These are phyloP conservation scores for Bodo saltans DNA, from an alignment of 78 protist species.

Conservation along the genomic window DNA sequence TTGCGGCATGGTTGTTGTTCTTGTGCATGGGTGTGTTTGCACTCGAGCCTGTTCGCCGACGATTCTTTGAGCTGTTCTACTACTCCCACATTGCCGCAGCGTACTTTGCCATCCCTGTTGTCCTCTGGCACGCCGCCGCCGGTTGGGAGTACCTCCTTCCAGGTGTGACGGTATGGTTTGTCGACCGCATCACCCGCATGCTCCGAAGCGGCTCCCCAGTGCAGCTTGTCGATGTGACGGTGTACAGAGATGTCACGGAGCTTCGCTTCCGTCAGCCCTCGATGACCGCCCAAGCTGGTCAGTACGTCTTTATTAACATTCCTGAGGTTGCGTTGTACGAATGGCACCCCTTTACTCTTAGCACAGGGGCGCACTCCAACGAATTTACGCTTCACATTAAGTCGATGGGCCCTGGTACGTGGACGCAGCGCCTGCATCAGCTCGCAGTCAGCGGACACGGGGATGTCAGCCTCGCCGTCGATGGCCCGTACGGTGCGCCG, in stretches of 20 bases:
- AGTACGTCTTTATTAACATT: constrained; percentile 19
- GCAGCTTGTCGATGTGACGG: neutral
- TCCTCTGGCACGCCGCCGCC: neutral
- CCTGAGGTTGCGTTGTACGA: neutral
- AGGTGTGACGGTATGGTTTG: neutral
- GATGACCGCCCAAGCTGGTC: neutral
- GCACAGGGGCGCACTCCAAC: neutral
- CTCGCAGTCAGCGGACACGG: neutral
- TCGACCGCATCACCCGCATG: constrained; percentile 2
- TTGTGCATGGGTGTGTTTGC: neutral
- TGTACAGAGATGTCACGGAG: neutral
- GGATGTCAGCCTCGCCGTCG: neutral
- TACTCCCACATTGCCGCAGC: neutral
- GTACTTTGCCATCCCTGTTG: neutral
- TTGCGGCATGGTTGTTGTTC: neutral
- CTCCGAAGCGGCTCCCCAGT: neutral
- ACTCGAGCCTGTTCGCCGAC: neutral
- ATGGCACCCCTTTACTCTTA: constrained; percentile 30
- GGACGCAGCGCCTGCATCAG: neutral
- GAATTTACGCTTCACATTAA: neutral
- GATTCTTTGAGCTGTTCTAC: constrained; percentile 1
- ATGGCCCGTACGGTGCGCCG: constrained; percentile 19
- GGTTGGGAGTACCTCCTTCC: neutral
- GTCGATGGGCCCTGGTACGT: neutral
- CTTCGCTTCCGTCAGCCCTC: neutral